These are phyloP conservation scores for Neurospora sp. DNA, from an alignment of 2,329 filamentous ascomycete genomes.

Conservation along the genomic window DNA sequence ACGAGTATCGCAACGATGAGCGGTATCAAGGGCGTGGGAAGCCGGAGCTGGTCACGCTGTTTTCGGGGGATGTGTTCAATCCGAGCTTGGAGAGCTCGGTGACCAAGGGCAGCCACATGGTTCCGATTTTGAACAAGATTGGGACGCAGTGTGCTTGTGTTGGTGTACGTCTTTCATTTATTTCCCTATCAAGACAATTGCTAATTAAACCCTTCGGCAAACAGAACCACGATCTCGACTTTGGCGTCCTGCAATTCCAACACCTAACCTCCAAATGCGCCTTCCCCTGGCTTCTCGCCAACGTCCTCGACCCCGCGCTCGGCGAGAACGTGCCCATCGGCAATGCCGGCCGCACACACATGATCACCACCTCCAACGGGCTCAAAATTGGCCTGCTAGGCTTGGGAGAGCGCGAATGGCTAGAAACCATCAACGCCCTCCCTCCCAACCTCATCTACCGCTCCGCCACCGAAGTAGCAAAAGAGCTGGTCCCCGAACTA, in stretches of 20 bases:
- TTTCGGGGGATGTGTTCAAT: slow-evolving; percentile 90
- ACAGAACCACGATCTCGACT: slow-evolving; percentile 82
- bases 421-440: slow-evolving; percentile 78
- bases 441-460: slow-evolving; percentile 76
- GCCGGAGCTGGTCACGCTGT: slow-evolving; percentile 63
- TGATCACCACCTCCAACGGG: slow-evolving; percentile 73
- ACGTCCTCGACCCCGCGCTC: slow-evolving; percentile 74
- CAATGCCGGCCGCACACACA: slow-evolving; percentile 63
- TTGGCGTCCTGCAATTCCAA: slow-evolving; percentile 73
- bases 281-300: slow-evolving; percentile 86
- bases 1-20: slow-evolving; percentile 59
- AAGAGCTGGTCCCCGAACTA: slow-evolving; percentile 63
- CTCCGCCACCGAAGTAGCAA: slow-evolving; percentile 66
- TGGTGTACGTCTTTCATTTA: slow-evolving; percentile 46
- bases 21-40: slow-evolving; percentile 46
- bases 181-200: too few species aligned
- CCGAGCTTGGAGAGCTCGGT: slow-evolving; percentile 81
- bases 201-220: slow-evolving; percentile 22
- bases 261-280: slow-evolving; percentile 63
- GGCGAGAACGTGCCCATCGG: slow-evolving; percentile 67
- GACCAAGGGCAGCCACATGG: slow-evolving; percentile 86
- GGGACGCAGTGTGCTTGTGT: slow-evolving; percentile 74
- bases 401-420: slow-evolving; percentile 78
- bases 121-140: slow-evolving; percentile 69
- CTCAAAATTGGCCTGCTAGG: slow-evolving; percentile 81